Evolutionary conservation across 768 basidiomycete genomes (phyloP), one percentile per base, ranked within the genome.

Genomic region (Phaffia tasmanica): DNA sequence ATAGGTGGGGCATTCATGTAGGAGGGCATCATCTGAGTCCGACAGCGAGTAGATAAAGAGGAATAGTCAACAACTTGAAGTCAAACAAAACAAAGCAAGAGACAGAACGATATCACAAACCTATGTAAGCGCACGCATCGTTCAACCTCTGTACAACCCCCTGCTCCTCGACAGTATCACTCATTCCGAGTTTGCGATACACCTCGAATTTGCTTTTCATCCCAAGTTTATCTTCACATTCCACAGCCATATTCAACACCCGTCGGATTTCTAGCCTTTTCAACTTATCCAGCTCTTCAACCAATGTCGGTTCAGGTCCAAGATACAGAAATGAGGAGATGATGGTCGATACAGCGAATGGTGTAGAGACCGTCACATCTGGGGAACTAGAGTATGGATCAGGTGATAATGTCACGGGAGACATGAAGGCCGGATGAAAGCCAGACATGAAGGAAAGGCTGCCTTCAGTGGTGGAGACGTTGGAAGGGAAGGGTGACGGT

Each of bases 121-220:
- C 91, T 60, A 95, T 80, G 63, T 87, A 84, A 54, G 87, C 82
- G 74, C 91, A 95, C 54, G 86, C 89, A 72, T 92, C 87, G 58
- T 84, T 81, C 54, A 98, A 83, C 11, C 89, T 88, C 60, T 80
- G 81, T 5, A 83, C 82, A 49, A 98, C 87, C 62, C 87, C 86
- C 68, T 89, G 88, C 77, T 97, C 94, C 75, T 97, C 93, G 18
- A 98, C 89, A 2, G 85, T 91, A 78, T 98, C 93, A 70, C 90
- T 80, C 89, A 97, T 93, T 9, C 91, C 88, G 51, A 97, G 87
- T 72, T 84, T 86, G 56, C 83, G 78, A 75, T 97, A 97, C 71
- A 83, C 83, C 70, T 91, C 89, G 74, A 98, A 95, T 15, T 80
- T 79, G 63, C 83, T 80, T 57, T 79, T 80, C 65, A 93, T 72